Conservation (phyloP, 2,329 filamentous ascomycete genomes). For the Aspergillus pseudonomiae region DNA sequence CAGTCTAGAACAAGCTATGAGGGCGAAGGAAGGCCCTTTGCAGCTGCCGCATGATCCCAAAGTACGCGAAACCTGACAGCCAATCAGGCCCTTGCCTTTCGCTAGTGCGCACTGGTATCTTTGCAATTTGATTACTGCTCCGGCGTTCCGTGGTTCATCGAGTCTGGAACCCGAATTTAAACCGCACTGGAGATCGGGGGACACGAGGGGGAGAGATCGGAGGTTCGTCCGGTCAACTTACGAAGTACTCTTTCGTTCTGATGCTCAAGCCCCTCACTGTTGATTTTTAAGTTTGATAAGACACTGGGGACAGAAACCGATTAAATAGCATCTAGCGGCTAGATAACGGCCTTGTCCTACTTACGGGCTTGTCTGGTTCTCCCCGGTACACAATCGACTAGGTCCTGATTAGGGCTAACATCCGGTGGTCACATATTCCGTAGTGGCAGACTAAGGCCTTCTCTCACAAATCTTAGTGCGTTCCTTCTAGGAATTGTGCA, state of each 20-base stretch:
- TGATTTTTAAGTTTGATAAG: not conserved
- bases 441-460: not conserved
- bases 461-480: slow-evolving; percentile 1
- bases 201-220: not conserved
- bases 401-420: not conserved
- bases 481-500: not conserved
- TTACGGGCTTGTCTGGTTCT: not conserved
- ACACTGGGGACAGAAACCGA: not conserved
- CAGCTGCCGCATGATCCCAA: not conserved
- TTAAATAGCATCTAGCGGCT: not conserved
- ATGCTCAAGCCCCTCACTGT: not conserved
- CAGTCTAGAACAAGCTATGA: not conserved
- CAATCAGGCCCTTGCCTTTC: not conserved
- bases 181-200: no score
- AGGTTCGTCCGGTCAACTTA: no score
- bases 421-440: not conserved
- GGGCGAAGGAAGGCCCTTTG: not conserved
- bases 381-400: not conserved
- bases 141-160: not conserved
- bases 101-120: not conserved
- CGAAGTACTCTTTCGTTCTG: not conserved
- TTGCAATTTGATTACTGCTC: not conserved
- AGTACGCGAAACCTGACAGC: not conserved
- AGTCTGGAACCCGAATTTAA: not conserved
- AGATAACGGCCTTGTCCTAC: not conserved